These are phyloP conservation scores for Priceomyces medius DNA, from an alignment of 805 yeast species.

Conservation along the genomic window DNA sequence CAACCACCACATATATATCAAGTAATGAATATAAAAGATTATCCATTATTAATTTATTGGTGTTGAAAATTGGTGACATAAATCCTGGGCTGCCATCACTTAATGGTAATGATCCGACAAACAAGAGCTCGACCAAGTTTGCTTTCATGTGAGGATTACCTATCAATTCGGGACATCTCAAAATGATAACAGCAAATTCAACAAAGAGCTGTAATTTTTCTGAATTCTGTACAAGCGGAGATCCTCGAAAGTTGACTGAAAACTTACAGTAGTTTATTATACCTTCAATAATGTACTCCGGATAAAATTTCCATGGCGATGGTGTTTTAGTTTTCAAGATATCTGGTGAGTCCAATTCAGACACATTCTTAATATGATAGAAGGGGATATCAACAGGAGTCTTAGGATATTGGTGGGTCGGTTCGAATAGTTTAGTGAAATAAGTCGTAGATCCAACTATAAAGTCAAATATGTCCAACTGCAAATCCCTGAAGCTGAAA, in stretches of 20 bases:
- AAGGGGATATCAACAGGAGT: conserved; percentile 51
- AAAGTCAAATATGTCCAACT: conserved; percentile 71
- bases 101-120: conserved; percentile 64
- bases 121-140: conserved; percentile 75
- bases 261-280: conserved; percentile 68
- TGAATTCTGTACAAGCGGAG: conserved; percentile 55
- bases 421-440: conserved; percentile 70
- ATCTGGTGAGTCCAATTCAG: conserved; percentile 74
- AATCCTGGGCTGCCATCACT: conserved; percentile 67
- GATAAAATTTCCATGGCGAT: conserved; percentile 74
- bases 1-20: conserved; percentile 91
- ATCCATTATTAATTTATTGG: conserved; percentile 58
- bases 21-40: conserved; percentile 79
- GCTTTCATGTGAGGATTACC: conserved; percentile 94
- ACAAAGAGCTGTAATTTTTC: conserved; percentile 57
- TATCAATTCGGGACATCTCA: conserved; percentile 81
- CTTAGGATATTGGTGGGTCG: conserved; percentile 61
- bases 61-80: conserved; percentile 62
- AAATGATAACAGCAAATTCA: conserved; percentile 68
- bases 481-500: conserved; percentile 55
- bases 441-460: conserved; percentile 74
- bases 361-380: conserved; percentile 55
- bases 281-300: conserved; percentile 85
- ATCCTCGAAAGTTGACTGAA: conserved; percentile 52
- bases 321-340: conserved; percentile 66